Evolutionary conservation across 129 eudicot genomes (phyloP).

Genomic region (Flaveria bidentis): DNA sequence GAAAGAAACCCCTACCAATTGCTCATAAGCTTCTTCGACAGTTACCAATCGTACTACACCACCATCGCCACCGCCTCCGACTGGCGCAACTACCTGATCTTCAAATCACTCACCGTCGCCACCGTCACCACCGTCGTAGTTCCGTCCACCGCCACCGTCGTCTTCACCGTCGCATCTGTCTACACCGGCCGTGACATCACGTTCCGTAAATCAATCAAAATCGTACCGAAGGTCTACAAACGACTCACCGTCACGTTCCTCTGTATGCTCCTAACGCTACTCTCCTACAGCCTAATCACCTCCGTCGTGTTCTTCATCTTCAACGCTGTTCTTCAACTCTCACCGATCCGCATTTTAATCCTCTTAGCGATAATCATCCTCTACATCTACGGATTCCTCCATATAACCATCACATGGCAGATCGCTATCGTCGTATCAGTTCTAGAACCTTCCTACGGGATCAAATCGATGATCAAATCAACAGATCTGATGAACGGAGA

Average conservation of each 20-base stretch:
- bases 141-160: conserved; percentile 60
- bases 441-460: conserved; percentile 36
- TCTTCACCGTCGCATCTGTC: conserved; percentile 57
- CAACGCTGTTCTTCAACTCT: too few species aligned
- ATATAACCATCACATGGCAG: conserved; percentile 37
- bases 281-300: conserved; percentile 14
- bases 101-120: conserved; percentile 37
- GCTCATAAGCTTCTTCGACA: background rate
- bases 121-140: conserved; percentile 35
- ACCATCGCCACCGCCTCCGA: conserved; percentile 10
- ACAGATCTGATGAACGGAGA: conserved; percentile 37
- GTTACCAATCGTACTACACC: background rate
- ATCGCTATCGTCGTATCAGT: conserved; percentile 42
- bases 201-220: conserved; percentile 38
- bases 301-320: conserved; percentile 3
- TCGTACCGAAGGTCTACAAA: conserved; percentile 47
- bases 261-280: too few species aligned
- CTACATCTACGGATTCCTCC: conserved; percentile 9
- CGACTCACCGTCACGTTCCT: conserved; percentile 24
- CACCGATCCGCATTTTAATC: background rate
- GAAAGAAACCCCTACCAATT: conserved; percentile 5
- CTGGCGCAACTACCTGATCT: conserved; percentile 24
- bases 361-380: background rate
- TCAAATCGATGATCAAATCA: conserved; percentile 36
- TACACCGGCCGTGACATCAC: conserved; percentile 41